Evolutionary conservation across 176 grass and related monocot genomes (phyloP), one percentile per base, ranked within the genome.

Genomic region (sorghum (Sorghum bicolor)): DNA sequence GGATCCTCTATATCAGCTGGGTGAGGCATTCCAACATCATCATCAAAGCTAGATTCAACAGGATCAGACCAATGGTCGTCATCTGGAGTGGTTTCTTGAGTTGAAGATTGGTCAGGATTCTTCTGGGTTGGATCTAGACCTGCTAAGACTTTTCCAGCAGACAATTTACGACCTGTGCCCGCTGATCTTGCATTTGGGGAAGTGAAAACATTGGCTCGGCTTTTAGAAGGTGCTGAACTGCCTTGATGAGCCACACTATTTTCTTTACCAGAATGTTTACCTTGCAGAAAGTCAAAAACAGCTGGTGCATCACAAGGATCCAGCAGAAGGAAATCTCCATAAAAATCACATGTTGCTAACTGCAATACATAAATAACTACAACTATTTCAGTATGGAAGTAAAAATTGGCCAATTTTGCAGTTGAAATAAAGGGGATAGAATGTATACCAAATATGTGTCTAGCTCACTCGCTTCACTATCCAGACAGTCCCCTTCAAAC

Each of bases 321-420:
- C 85, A 98, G 81, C 33, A 98, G 73, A 67, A 94, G 89, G 79
- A 96, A 96, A 90, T 96, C 91, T 72, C 86, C 92, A 82, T 85
- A 99, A 82, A 96, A 92, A 76, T 80, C 91, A 90, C 93, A 99
- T 37, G 93, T 94, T 62, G 96, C 91, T 85, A 99, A 90, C 96
- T 99, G 89, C 75, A 89, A 60, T 33, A 72, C 41, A 82, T 81
- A 83, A 88, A 96, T 24, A 78, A 58, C 47, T 66, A 90, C 20
- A 17, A 67, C 70, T 64, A 55, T 50, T 63, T 89, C 20, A 86
- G 85, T 74, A 85, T 62, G 26, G 34, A 39, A 70, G 32, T 74
- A 64, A 87, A 69, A 77, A 70, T 55, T 45, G 37, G 28, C 83
- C 33, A 50, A 16, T 62, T 41, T 36, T 64, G 45, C 32, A 86